Evolutionary conservation across 2,329 filamentous ascomycete genomes (phyloP).

Genomic region (Curvularia sp.): DNA sequence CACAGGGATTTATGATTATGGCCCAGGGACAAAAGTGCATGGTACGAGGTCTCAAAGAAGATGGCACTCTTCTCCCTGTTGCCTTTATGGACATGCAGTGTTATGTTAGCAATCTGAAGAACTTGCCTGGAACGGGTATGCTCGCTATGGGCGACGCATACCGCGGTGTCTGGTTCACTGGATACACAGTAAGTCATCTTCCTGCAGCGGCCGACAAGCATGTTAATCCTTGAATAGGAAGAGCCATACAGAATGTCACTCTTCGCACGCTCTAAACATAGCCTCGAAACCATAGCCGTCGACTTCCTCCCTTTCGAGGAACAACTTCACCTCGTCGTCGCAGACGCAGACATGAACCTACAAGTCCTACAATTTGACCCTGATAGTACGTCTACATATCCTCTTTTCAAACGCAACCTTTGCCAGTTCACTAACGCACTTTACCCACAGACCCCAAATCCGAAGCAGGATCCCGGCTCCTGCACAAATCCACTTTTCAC

Average conservation of each 20-base stretch:
- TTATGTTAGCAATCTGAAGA: conserved; percentile 85
- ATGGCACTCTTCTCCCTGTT: conserved; percentile 88
- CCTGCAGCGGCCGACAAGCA: too few relatives aligned
- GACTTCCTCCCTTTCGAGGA: conserved; percentile 89
- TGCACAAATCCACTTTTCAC: conserved; percentile 88
- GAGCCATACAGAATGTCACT: conserved; percentile 96
- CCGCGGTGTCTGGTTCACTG: conserved; percentile 95
- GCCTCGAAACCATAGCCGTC: conserved; percentile 78
- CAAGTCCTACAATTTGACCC: conserved; percentile 94
- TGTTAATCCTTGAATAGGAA: conserved; percentile 60
- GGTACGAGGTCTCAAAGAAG: conserved; percentile 94
- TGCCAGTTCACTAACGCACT: conserved; percentile 3
- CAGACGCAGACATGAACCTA: conserved; percentile 84
- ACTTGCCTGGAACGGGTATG: conserved; percentile 81
- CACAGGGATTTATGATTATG: conserved; percentile 85
- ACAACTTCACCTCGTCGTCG: conserved; percentile 80
- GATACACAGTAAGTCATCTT: conserved; percentile 71
- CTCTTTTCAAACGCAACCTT: not conserved
- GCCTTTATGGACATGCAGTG: conserved; percentile 98
- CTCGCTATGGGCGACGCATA: conserved; percentile 88
- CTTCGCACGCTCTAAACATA: conserved; percentile 84
- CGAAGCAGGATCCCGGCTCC: conserved; percentile 82
- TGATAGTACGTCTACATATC: conserved; percentile 70
- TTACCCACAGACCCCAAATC: conserved; percentile 80
- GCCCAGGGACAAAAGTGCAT: conserved; percentile 97